A percentile compares a stretch with the other conserved stretches of the same genome.
Evolutionary conservation across 257 asterid genomes (phyloP).

Genomic region (Gynochthodes officinalis): DNA sequence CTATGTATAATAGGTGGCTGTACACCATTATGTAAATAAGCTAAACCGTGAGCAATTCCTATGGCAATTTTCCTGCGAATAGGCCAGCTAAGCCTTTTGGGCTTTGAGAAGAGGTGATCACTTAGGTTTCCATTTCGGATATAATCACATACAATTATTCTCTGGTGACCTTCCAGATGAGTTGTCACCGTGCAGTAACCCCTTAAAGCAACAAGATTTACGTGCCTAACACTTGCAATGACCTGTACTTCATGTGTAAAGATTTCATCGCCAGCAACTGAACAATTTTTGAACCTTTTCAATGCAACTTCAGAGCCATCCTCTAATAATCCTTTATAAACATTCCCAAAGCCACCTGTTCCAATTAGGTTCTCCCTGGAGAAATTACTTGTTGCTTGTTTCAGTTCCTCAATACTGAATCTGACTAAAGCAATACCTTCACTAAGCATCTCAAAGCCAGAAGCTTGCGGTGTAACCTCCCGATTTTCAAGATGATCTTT

Average conservation of each 20-base stretch:
- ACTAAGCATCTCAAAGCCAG: conserved; percentile 8
- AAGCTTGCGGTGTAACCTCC: background rate
- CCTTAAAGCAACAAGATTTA: conserved; percentile 18
- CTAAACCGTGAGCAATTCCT: conserved; percentile 23
- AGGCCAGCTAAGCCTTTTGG: conserved; percentile 18
- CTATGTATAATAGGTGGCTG: conserved; percentile 21
- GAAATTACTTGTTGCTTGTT: conserved; percentile 18
- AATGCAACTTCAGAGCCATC: conserved; percentile 21
- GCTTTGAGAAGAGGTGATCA: conserved; percentile 12
- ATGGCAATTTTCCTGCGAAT: conserved; percentile 13
- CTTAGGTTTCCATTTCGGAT: conserved; percentile 16
- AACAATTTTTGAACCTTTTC: background rate
- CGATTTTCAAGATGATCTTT: background rate
- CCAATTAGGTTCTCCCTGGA: conserved; percentile 22
- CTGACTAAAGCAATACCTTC: conserved; percentile 9
- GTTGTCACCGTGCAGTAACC: conserved; percentile 20
- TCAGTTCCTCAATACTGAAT: conserved; percentile 15
- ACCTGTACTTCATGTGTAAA: conserved; percentile 22
- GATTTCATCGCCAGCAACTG: conserved; percentile 9
- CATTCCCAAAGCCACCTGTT: conserved; percentile 17
- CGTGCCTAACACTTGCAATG: conserved; percentile 27
- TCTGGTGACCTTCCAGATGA: conserved; percentile 15
- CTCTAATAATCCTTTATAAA: conserved; percentile 9
- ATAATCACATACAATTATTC: conserved; percentile 24
- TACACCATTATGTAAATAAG: conserved; percentile 16